Evolutionary conservation across 129 eudicot species (phyloP).

Genomic region (Centaurea solstitialis): DNA sequence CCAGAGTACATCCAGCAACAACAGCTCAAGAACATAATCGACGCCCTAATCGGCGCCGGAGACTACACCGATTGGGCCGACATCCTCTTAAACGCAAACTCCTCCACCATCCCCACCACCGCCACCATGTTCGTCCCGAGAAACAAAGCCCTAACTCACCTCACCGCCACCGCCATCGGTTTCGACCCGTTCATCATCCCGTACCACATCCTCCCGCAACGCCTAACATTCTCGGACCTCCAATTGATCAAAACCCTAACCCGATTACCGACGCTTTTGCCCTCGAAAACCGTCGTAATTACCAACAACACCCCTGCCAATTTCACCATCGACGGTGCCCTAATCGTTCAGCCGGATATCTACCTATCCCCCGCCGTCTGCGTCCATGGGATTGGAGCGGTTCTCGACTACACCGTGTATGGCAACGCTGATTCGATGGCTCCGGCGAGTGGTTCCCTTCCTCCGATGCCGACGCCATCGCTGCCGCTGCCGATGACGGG

Average conservation of each 20-base stretch:
- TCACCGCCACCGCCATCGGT: slow-evolving; percentile 41
- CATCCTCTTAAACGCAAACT: slow-evolving; percentile 40
- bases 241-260: slow-evolving; percentile 37
- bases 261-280: slow-evolving; percentile 61
- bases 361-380: slow-evolving; percentile 31
- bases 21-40: slow-evolving; percentile 54
- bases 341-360: slow-evolving; percentile 56
- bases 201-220: slow-evolving; percentile 70
- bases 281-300: slow-evolving; percentile 49
- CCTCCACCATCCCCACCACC: slow-evolving; percentile 26
- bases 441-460: not conserved
- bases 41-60: slow-evolving; percentile 56
- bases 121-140: slow-evolving; percentile 65
- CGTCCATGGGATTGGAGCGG: slow-evolving; percentile 47
- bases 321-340: slow-evolving; percentile 56
- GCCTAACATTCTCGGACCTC: slow-evolving; percentile 57
- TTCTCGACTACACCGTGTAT: slow-evolving; percentile 46
- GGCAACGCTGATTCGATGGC: slow-evolving; percentile 16
- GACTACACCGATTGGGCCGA: slow-evolving; percentile 60
- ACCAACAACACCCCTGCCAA: slow-evolving; percentile 41
- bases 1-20: slow-evolving; percentile 34
- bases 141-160: slow-evolving; percentile 38
- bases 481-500: slow-evolving; percentile 12
- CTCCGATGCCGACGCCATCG: slow-evolving; percentile 21
- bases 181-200: slow-evolving; percentile 58